phyloP scores from a whole-genome alignment of 164 flowering plant species.

The Magnolia kwangsiensis region DNA sequence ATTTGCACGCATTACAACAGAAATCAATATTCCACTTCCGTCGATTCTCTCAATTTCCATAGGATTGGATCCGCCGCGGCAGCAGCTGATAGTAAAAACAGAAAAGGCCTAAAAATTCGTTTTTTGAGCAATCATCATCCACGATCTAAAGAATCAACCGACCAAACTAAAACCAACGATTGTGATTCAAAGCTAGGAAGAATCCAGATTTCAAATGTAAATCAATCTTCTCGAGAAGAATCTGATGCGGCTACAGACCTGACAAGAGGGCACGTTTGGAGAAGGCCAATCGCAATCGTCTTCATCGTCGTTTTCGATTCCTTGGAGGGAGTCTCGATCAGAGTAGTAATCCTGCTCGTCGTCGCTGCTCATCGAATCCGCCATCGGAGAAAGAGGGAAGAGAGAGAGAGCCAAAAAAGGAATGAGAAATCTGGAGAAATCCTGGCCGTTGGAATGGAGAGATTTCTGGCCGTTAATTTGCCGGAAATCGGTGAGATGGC shows the following conservation, averaged over 20 bases:
- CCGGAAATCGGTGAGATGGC: not conserved
- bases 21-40: not conserved
- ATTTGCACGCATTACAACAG: not conserved
- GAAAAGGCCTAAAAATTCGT: not conserved
- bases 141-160: not conserved
- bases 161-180: not conserved
- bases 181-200: not conserved
- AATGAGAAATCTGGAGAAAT: not conserved
- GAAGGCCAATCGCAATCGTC: not conserved
- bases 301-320: constrained; percentile 4
- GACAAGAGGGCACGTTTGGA: not conserved
- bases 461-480: not conserved
- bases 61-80: not conserved
- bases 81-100: not conserved
- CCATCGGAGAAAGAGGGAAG: not conserved
- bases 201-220: not conserved
- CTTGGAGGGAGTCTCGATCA: not conserved
- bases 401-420: not conserved
- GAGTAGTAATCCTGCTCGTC: constrained; percentile 2
- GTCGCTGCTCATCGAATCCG: constrained; percentile 5
- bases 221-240: not conserved
- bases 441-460: not conserved
- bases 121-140: not conserved
- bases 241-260: not conserved
- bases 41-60: not conserved